Percentiles rank a stretch among this genome's conserved stretches.
Conservation (phyloP, 169 alveolate species). For the Cryptosporidium baileyi region DNA sequence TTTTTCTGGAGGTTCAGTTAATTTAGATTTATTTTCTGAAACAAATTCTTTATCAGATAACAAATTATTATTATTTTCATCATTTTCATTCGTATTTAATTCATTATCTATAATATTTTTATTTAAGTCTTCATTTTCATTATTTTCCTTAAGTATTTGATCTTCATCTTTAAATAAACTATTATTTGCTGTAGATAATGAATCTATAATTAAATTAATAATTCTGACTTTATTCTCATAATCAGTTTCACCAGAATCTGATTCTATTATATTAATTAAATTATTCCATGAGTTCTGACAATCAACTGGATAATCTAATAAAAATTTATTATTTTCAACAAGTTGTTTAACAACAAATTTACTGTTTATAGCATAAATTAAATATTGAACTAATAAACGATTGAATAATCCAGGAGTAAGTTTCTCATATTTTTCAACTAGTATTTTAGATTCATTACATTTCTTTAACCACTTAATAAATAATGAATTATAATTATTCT, state of each 20-base stretch:
- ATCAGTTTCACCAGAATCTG: neutral
- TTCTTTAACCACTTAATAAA: conserved; percentile 47
- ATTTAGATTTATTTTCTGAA: neutral
- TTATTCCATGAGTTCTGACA: conserved; percentile 53
- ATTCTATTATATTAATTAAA: neutral
- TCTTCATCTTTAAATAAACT: conserved; percentile 35
- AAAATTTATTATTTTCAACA: neutral
- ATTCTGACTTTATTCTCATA: neutral
- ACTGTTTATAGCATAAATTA: conserved; percentile 4
- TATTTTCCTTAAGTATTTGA: neutral
- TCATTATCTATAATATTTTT: neutral
- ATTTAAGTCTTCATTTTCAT: neutral
- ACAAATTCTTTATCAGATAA: neutral
- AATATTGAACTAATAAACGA: neutral
- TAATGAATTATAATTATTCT: neutral
- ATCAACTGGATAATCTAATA: conserved; percentile 1
- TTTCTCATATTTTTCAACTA: conserved; percentile 1
- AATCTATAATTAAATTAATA: conserved; percentile 13
- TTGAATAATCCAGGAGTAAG: neutral
- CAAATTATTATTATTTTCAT: neutral
- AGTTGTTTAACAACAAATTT: neutral
- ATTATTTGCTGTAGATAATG: conserved; percentile 1
- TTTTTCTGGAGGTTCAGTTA: neutral
- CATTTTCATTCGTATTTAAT: neutral
- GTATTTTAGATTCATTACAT: conserved; percentile 38